phyloP scores from a whole-genome alignment of 2,329 filamentous ascomycete genomes.

The Polychaeton citri region DNA sequence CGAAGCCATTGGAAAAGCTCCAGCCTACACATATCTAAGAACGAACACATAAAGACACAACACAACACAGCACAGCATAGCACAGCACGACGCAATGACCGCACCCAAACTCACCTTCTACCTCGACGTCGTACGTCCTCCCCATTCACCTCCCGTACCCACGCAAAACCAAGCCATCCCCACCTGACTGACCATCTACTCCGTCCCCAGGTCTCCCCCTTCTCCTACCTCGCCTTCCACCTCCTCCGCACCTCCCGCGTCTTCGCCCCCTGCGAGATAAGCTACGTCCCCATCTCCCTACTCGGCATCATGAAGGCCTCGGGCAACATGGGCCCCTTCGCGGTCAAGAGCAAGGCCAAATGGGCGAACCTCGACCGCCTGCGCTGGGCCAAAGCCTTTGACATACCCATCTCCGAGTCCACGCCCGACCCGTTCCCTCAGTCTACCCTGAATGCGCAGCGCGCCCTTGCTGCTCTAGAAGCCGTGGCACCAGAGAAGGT shows the following conservation, averaged over 20 bases:
- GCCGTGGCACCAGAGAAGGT: slow-evolving; percentile 30
- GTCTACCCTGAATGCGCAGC: slow-evolving; percentile 38
- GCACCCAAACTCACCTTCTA: no score
- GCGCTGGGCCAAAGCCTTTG: slow-evolving; percentile 41
- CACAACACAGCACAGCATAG: no score
- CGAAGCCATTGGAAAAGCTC: no score
- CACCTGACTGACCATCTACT: no score
- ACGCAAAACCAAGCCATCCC: no score
- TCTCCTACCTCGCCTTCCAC: slow-evolving; percentile 47
- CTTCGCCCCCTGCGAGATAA: slow-evolving; percentile 42
- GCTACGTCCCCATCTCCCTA: slow-evolving; percentile 46
- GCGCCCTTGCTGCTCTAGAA: slow-evolving; percentile 38
- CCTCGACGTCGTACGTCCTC: no score
- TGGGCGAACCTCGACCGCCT: slow-evolving; percentile 42
- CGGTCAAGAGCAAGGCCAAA: slow-evolving; percentile 47
- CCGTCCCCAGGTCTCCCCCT: slow-evolving; percentile 48
- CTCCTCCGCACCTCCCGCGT: slow-evolving; percentile 40
- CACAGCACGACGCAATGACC: no score
- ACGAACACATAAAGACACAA: no score
- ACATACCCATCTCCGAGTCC: slow-evolving; percentile 36
- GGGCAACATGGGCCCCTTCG: slow-evolving; percentile 40
- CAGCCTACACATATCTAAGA: no score
- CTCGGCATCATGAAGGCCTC: slow-evolving; percentile 46
- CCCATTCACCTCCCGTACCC: no score
- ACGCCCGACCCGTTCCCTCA: slow-evolving; percentile 41